phyloP scores from a whole-genome alignment of 2,329 filamentous ascomycete genomes.

The Iodosphaeria phyllophila region DNA sequence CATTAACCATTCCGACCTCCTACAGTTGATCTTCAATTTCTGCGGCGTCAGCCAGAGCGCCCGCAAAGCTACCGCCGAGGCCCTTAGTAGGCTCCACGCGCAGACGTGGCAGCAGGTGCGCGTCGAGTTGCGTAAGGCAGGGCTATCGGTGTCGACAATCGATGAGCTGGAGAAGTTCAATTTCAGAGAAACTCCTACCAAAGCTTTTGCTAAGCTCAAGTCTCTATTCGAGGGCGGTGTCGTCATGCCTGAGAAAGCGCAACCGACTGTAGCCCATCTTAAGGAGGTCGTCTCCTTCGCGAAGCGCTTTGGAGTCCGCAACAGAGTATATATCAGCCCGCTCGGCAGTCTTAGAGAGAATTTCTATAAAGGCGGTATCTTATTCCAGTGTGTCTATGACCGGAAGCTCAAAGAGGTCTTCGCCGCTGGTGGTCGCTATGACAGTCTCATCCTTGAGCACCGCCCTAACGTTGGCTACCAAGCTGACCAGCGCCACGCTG shows the following conservation, averaged over 20 bases:
- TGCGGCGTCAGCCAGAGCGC: conserved; percentile 59
- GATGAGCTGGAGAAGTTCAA: conserved; percentile 85
- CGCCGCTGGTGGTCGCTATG: conserved; percentile 85
- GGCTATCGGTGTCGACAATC: conserved; percentile 72
- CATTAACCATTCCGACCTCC: conserved; percentile 70
- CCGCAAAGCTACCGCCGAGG: conserved; percentile 58
- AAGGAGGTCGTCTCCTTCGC: conserved; percentile 61
- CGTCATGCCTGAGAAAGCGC: conserved; percentile 54
- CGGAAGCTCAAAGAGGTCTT: conserved; percentile 70
- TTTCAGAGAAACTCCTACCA: conserved; percentile 47
- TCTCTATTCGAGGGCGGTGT: conserved; percentile 42
- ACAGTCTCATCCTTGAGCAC: conserved; percentile 71
- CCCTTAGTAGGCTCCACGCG: conserved; percentile 71
- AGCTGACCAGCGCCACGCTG: conserved; percentile 55
- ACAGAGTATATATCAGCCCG: conserved; percentile 69
- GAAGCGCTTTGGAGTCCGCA: conserved; percentile 53
- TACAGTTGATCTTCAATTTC: conserved; percentile 78
- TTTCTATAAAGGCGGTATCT: conserved; percentile 69
- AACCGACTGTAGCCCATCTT: conserved; percentile 62
- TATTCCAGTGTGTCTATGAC: conserved; percentile 86
- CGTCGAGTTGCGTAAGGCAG: conserved; percentile 60
- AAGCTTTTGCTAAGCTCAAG: conserved; percentile 40
- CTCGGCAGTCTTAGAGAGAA: conserved; percentile 79
- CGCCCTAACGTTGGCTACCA: conserved; percentile 47
- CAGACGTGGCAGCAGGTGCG: conserved; percentile 72